Base-by-base conservation (phyloP, 495 filamentous ascomycete genomes). In the Rostrohypoxylon terebratum region DNA sequence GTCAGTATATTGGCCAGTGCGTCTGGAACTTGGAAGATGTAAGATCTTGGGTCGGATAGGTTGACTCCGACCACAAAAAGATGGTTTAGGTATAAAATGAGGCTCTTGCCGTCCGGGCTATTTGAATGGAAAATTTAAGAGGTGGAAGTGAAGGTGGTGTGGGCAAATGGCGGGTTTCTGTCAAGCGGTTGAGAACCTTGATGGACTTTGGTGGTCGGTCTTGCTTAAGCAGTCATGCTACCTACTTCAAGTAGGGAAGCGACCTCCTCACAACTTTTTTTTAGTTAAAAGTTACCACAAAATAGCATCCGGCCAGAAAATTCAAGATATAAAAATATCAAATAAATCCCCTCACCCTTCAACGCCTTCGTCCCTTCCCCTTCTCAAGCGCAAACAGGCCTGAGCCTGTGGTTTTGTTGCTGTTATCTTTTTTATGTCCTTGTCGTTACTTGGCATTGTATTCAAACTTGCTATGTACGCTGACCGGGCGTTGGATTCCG, bases 171-270 rank as follows among this genome's bases (percentile, higher is more conserved):
- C 48, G 48, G 53, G 58, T 33, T 64, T 33, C 36, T 64, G 63
- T 47, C 64, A 23, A 58, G 54, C 21, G 59, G 60, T 61, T 69
- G 72, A 74, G 72, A 66, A 74, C 72, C 72, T 71, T 74, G 72
- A 74, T 71, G 72, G 72, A 54, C 60, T 16, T 54, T 42, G 55
- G 38, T 42, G 55, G 36, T 18, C 33, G 16, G 18, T 16, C 16
- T 23, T 23, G n/a, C 54, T 36, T 58, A 8, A 58, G 31, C 16
- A 54, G 10, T 54, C 14, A 34, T 40, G 34, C 16, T 58, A 58
- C 54, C 16, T 58, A 58, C 54, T 42, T 25, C 10, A 36, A 18
- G 20, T 34, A 20, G n/a, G 48, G 48, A 31, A 53, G 48, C n/a
- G 48, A 13, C 48, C 23, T 53, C 23, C 48, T 53, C 48, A 23